Base-by-base conservation (phyloP, 768 basidiomycete genomes). In the Exsudoporus frostii region DNA sequence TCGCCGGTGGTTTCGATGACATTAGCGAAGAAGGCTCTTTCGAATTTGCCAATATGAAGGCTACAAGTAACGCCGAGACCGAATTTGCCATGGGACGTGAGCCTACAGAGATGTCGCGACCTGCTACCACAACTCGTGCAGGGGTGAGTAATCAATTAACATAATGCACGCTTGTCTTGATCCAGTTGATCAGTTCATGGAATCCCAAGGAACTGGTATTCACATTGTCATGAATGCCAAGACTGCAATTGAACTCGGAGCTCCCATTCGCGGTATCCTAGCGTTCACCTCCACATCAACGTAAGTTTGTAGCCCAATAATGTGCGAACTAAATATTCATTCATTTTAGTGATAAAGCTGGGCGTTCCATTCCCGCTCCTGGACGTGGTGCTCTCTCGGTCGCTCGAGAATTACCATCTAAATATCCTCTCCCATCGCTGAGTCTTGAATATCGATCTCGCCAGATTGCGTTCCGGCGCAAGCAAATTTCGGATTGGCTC, bases 41-140 rank as follows among this genome's bases (percentile, higher is more conserved):
- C 71, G 96, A 99, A 71, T 99, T 99, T 72, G 97, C 94, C 45
- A 98, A 98, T 78, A 99, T 99, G 97, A 97, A 98, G 73, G 97
- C 97, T 1, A 99, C 97, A 6, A 92, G 90, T 73, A 98, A 96
- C 65, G 88, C 95, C 1, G 92, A 94, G 71, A 92, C 92, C 29
- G 97, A 99, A 71, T 91, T 98, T 65, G 96, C 95, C 4, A 97
- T 97, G 90, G 97, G 97, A 56, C 94, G 97, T 61, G 97, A 99
- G 72, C 95, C 97, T 7, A 93, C 91, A 36, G 97, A 99, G 72
- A 95, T 98, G 90, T 99, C 97, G 42, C 88, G 97, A 53, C 97
- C 97, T 15, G 89, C 96, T 10, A 98, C 96, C 1, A 90, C 88
- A 10, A 98, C 96, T 59, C 92, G 97, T 68, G 82, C 94, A 65